These are phyloP conservation scores for Truncatella angustata DNA, from an alignment of 2,329 filamentous ascomycete genomes.

Conservation along the genomic window DNA sequence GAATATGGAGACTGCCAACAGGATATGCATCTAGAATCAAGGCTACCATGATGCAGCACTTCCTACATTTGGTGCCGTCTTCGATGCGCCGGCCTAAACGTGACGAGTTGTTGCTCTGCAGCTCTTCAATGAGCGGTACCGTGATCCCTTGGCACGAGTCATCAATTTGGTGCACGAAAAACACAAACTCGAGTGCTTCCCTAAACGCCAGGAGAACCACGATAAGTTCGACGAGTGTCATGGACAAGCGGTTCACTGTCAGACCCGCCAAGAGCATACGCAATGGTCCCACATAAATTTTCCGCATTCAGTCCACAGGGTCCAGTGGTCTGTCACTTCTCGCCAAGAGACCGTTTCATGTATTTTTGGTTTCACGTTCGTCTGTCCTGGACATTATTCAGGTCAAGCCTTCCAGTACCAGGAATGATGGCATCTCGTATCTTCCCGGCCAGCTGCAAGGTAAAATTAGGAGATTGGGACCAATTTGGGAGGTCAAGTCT, in stretches of 20 bases:
- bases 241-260: not conserved
- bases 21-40: too few relatives aligned
- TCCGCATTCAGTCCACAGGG: not conserved
- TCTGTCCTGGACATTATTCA: not conserved
- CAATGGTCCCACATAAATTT: not conserved
- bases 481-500: not conserved
- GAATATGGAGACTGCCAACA: too few relatives aligned
- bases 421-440: not conserved
- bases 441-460: not conserved
- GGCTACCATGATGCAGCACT: not conserved
- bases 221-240: not conserved
- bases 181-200: not conserved
- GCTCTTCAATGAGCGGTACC: not conserved
- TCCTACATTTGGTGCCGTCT: not conserved
- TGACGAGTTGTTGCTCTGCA: not conserved
- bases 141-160: not conserved
- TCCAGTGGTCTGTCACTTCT: conserved; percentile 1
- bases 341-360: conserved; percentile 6
- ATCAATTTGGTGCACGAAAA: not conserved
- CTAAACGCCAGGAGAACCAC: not conserved
- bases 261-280: conserved; percentile 4
- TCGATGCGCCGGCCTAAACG: not conserved
- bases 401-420: not conserved
- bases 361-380: conserved; percentile 8
- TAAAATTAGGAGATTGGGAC: not conserved